These are phyloP conservation scores for Hypericum perforatum DNA, from an alignment of 345 rosid genomes.

Conservation along the genomic window DNA sequence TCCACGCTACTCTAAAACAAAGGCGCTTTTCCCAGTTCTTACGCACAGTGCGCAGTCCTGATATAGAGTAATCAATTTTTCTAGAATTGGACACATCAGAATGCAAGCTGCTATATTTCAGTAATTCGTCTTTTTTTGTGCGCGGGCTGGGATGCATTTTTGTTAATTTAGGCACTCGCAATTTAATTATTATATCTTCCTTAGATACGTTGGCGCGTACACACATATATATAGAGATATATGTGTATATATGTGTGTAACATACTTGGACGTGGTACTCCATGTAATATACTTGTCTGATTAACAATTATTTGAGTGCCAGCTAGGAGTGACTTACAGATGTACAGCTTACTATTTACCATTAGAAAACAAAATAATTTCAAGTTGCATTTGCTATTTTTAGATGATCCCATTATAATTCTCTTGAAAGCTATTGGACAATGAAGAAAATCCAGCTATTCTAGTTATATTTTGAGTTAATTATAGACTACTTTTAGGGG, in stretches of 20 bases:
- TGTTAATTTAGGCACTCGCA: no score
- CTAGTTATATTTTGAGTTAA: no score
- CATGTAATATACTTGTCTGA: not conserved
- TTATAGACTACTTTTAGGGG: not conserved
- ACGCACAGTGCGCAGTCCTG: no score
- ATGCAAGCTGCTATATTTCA: no score
- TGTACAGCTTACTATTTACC: constrained; percentile 13
- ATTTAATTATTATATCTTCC: no score
- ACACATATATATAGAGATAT: not conserved
- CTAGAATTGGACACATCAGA: no score
- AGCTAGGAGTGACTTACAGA: constrained; percentile 24
- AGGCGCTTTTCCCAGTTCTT: not conserved
- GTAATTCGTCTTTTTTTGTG: no score
- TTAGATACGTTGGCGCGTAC: no score
- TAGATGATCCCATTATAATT: no score
- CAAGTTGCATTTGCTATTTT: not conserved
- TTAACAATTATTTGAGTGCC: constrained; percentile 1
- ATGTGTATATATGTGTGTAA: constrained; percentile 5
- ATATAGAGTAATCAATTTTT: not conserved
- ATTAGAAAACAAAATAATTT: not conserved
- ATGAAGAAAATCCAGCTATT: no score
- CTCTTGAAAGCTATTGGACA: no score
- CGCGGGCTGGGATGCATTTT: no score
- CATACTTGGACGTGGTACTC: constrained; percentile 1
- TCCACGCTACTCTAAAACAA: constrained; percentile 31